Conservation (phyloP, 441 rosid species). For the Capsella rubella region DNA sequence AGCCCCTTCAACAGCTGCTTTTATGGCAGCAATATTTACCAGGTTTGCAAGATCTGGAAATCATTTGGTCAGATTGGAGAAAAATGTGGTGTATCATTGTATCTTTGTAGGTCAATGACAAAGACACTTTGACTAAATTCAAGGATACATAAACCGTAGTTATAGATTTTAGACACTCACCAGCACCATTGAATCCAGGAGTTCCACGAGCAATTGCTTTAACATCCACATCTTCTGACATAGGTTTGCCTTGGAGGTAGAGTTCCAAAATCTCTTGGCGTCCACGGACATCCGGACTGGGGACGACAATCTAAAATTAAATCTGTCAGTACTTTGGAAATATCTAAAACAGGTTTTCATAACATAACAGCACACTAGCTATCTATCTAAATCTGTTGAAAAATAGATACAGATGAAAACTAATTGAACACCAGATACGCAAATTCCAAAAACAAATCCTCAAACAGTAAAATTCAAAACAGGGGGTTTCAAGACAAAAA, state of each 20-base stretch:
- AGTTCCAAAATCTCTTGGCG: conserved; percentile 98
- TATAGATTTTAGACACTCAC: conserved; percentile 49
- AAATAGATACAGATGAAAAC: conserved; percentile 26
- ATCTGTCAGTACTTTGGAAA: conserved; percentile 50
- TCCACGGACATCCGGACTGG: conserved; percentile 91
- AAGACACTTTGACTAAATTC: conserved; percentile 1
- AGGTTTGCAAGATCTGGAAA: conserved; percentile 91
- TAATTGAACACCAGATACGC: not conserved
- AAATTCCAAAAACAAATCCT: not conserved
- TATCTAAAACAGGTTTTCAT: too few relatives aligned
- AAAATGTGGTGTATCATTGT: conserved; percentile 20
- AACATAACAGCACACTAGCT: too few relatives aligned
- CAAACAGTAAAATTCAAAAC: conserved; percentile 14
- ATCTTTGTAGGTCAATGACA: conserved; percentile 21
- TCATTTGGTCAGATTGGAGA: conserved; percentile 7
- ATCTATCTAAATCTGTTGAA: not conserved
- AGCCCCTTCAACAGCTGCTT: conserved; percentile 98
- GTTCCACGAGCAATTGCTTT: conserved; percentile 98
- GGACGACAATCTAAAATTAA: conserved; percentile 78
- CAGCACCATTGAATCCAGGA: conserved; percentile 99
- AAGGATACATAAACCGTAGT: conserved; percentile 16
- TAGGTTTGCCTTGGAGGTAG: conserved; percentile 90
- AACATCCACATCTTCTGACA: conserved; percentile 86
- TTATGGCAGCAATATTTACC: conserved; percentile 97
- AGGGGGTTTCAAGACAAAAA: not conserved